These are phyloP conservation scores for Mantamonas sphyraenae DNA, from an alignment of 78 protist genomes.

Conservation along the genomic window DNA sequence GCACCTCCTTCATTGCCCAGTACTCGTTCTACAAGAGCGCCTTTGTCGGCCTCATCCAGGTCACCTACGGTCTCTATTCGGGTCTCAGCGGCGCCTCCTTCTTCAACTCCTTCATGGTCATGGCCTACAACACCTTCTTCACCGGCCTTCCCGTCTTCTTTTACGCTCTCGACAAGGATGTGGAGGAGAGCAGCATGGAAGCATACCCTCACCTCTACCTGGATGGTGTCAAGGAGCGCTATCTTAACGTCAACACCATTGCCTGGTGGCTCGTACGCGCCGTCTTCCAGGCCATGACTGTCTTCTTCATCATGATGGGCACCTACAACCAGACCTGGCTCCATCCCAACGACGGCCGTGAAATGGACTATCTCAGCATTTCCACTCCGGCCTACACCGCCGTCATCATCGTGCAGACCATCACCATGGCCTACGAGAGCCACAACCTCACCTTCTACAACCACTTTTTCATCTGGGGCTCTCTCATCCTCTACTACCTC, in stretches of 20 bases:
- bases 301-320: slow-evolving; percentile 11
- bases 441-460: slow-evolving; percentile 39
- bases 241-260: slow-evolving; percentile 12
- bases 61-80: slow-evolving; percentile 19
- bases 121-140: slow-evolving; percentile 62
- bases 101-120: slow-evolving; percentile 59
- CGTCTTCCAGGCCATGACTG: slow-evolving; percentile 26
- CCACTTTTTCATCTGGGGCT: slow-evolving; percentile 39
- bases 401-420: slow-evolving; percentile 35
- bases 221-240: not conserved
- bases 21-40: slow-evolving; percentile 83
- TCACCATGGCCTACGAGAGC: slow-evolving; percentile 44
- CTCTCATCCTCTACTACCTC: slow-evolving; percentile 29
- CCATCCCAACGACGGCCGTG: not conserved
- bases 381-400: slow-evolving; percentile 51
- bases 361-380: slow-evolving; percentile 12
- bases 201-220: slow-evolving; percentile 27
- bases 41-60: slow-evolving; percentile 56
- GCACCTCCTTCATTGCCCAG: slow-evolving; percentile 52
- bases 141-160: slow-evolving; percentile 60
- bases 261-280: slow-evolving; percentile 36
- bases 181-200: slow-evolving; percentile 25
- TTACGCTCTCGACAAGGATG: slow-evolving; percentile 44
- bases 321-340: not conserved
- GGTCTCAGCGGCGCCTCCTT: slow-evolving; percentile 49